These are phyloP conservation scores for Ascochyta rabiei DNA, from an alignment of 2,329 filamentous ascomycete species.

Conservation along the genomic window DNA sequence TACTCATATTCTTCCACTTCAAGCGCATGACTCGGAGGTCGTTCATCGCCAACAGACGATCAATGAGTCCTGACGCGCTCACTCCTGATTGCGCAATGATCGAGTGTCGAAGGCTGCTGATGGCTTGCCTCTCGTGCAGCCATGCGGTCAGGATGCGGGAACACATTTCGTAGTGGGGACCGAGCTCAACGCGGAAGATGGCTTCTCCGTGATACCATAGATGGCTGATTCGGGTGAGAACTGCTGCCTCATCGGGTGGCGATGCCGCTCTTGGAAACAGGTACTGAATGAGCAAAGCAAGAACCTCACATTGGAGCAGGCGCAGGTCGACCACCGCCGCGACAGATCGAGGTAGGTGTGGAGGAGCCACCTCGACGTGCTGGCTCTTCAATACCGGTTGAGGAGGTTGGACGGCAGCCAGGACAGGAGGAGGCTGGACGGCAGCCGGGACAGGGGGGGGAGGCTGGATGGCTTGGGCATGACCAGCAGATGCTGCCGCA, in stretches of 20 bases:
- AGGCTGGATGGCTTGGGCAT: slow-evolving; percentile 14
- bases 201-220: slow-evolving; percentile 38
- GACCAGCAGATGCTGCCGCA: slow-evolving; percentile 11
- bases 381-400: slow-evolving; percentile 37
- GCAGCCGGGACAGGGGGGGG: slow-evolving; percentile 7
- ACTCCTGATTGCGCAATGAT: slow-evolving; percentile 34
- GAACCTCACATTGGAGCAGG: slow-evolving; percentile 42
- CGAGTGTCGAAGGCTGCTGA: slow-evolving; percentile 32
- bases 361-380: slow-evolving; percentile 20
- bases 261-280: slow-evolving; percentile 33
- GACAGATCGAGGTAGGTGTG: slow-evolving; percentile 12
- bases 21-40: slow-evolving; percentile 42
- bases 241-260: slow-evolving; percentile 31
- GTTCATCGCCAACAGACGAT: slow-evolving; percentile 43
- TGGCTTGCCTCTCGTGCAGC: slow-evolving; percentile 41
- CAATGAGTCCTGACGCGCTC: slow-evolving; percentile 33
- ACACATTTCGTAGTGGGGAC: slow-evolving; percentile 34
- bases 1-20: slow-evolving; percentile 48
- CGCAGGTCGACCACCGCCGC: slow-evolving; percentile 25
- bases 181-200: slow-evolving; percentile 34
- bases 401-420: slow-evolving; percentile 15
- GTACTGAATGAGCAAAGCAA: slow-evolving; percentile 39
- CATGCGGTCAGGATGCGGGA: slow-evolving; percentile 38
- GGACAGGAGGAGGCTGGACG: slow-evolving; percentile 12
- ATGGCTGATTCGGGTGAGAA: slow-evolving; percentile 36